Conservation (phyloP, 23 red algal species). For the Gracilaria caudata region DNA sequence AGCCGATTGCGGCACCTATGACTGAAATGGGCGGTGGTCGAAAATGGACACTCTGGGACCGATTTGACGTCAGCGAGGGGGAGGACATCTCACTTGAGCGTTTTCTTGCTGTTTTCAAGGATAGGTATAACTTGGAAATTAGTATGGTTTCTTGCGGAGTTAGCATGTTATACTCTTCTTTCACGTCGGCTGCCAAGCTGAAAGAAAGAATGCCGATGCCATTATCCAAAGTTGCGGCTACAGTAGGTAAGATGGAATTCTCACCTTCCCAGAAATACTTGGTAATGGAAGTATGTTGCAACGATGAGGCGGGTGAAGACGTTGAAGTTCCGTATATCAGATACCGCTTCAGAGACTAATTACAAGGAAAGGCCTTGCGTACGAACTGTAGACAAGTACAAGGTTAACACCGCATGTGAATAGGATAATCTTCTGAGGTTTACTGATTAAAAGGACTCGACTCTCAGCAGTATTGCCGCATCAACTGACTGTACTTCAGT, state of each 20-base stretch:
- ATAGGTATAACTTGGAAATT: constrained; percentile 79
- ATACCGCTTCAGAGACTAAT: constrained; percentile 85
- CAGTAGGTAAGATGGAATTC: constrained; percentile 92
- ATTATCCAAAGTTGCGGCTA: constrained; percentile 76
- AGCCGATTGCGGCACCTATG: constrained; percentile 84
- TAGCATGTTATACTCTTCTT: constrained; percentile 93
- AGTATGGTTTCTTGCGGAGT: constrained; percentile 95
- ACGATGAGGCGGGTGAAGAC: constrained; percentile 92
- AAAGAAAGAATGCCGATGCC: constrained; percentile 84
- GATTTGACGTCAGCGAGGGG: constrained; percentile 91
- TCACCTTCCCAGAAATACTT: constrained; percentile 79
- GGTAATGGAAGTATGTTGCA: constrained; percentile 91
- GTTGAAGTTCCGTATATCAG: constrained; percentile 97
- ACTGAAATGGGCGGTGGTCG: constrained; percentile 84
- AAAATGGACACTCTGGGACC: constrained; percentile 96
- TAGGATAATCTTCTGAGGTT: constrained; percentile 6
- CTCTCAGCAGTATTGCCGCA: background rate
- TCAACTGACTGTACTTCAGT: background rate
- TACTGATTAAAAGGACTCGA: background rate
- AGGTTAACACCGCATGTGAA: background rate
- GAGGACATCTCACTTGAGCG: constrained; percentile 85
- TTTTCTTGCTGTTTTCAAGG: constrained; percentile 92
- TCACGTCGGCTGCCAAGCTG: constrained; percentile 81
- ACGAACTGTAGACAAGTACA: background rate
- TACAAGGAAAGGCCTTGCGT: background rate